Percentiles rank a stretch among this genome's conserved stretches.
Evolutionary conservation across 1,284 basidiomycete species (phyloP).

Genomic region (Puccinia coronata): DNA sequence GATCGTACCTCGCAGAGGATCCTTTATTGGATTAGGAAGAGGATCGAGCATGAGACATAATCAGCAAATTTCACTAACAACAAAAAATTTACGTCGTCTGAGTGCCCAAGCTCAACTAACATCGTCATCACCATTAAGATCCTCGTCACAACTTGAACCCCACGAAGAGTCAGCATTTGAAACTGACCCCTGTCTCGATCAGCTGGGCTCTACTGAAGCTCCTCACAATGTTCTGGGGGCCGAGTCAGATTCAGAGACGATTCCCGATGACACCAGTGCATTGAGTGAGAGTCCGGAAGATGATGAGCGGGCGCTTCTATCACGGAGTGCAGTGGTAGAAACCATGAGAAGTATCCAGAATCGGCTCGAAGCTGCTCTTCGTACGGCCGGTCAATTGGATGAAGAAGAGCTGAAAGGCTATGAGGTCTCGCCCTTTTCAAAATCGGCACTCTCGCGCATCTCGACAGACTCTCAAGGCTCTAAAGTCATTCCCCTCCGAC

Average conservation of each 20-base stretch:
- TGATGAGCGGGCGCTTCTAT: constrained; percentile 29
- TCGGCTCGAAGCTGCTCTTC: constrained; percentile 51
- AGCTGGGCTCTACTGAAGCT: neutral
- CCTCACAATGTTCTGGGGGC: neutral
- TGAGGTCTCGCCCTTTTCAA: constrained; percentile 4
- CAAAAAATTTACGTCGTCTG: constrained; percentile 36
- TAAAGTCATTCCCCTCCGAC: constrained; percentile 31
- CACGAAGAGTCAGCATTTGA: neutral
- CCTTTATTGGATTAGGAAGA: neutral
- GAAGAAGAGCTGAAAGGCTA: constrained; percentile 48
- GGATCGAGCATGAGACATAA: neutral
- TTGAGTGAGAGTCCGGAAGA: constrained; percentile 42
- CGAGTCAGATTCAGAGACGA: constrained; percentile 34
- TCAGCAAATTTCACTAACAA: constrained; percentile 17
- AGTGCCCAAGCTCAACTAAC: constrained; percentile 15
- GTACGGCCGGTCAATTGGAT: constrained; percentile 47
- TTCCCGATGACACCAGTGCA: constrained; percentile 29
- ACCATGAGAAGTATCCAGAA: constrained; percentile 51
- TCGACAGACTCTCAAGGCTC: constrained; percentile 44
- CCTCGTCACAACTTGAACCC: constrained; percentile 37
- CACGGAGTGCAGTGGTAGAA: constrained; percentile 51
- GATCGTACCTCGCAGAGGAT: neutral
- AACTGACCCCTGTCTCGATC: constrained; percentile 2
- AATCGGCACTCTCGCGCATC: constrained; percentile 27
- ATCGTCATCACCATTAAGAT: neutral